Conservation (phyloP, 352 stramenopile genomes). For the Blastocystis sp. region DNA sequence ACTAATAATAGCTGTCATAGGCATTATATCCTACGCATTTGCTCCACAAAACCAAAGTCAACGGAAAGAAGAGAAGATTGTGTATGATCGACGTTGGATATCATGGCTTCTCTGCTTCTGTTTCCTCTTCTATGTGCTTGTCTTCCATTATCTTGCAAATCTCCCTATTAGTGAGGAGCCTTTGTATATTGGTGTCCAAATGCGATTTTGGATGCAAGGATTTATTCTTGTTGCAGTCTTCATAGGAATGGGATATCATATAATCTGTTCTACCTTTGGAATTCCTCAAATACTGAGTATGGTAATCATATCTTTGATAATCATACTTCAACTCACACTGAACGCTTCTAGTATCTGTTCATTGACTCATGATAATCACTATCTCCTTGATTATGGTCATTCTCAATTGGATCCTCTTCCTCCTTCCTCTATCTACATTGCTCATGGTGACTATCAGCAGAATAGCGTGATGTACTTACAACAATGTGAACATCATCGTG, state of each 20-base stretch:
- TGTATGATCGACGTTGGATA: slow-evolving; percentile 8
- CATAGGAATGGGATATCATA: slow-evolving; percentile 13
- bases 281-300: not conserved
- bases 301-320: not conserved
- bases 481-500: slow-evolving; percentile 2
- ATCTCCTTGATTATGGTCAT: slow-evolving; percentile 4
- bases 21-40: not conserved
- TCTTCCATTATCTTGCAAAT: slow-evolving; percentile 59
- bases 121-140: slow-evolving; percentile 38
- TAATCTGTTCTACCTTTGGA: not conserved
- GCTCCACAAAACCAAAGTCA: not conserved
- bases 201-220: slow-evolving; percentile 60
- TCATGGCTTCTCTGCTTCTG: not conserved
- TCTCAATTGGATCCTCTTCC: slow-evolving; percentile 7
- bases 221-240: slow-evolving; percentile 49
- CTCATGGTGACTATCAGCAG: slow-evolving; percentile 36
- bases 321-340: not conserved
- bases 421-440: not conserved
- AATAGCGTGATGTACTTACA: slow-evolving; percentile 44
- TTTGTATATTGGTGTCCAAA: slow-evolving; percentile 32
- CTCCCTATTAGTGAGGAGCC: slow-evolving; percentile 11
- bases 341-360: not conserved
- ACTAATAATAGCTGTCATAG: not conserved
- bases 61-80: slow-evolving; percentile 57
- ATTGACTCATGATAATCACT: slow-evolving; percentile 33